phyloP scores from a whole-genome alignment of 148 eudicot species.

The Rhododendron molle region DNA sequence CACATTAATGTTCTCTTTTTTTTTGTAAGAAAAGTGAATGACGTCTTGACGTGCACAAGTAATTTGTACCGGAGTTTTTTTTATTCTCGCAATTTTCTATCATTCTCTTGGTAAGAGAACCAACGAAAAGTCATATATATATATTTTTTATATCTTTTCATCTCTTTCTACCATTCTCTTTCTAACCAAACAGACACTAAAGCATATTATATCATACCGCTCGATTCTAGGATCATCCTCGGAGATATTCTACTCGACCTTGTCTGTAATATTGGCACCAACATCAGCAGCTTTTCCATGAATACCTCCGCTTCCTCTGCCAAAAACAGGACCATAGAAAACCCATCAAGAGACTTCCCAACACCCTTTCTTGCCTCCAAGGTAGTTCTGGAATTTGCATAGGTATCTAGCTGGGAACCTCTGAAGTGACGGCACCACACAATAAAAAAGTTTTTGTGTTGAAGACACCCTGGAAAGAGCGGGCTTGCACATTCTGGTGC shows the following conservation, averaged over 20 bases:
- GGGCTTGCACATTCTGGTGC: no score
- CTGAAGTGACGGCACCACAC: no score
- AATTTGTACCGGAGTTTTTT: no score
- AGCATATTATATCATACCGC: conserved; percentile 41
- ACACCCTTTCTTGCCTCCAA: conserved; percentile 5
- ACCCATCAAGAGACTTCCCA: conserved; percentile 87
- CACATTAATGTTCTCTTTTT: no score
- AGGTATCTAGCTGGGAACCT: no score
- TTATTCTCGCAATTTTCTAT: no score
- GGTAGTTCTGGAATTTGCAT: conserved; percentile 1
- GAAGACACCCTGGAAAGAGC: no score
- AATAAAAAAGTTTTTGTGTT: no score
- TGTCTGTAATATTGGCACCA: conserved; percentile 90
- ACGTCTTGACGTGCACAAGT: neutral
- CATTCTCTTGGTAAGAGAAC: neutral
- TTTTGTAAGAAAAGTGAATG: neutral
- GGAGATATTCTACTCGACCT: conserved; percentile 79
- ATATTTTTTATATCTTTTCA: neutral
- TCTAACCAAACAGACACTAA: neutral
- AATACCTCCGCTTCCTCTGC: conserved; percentile 78
- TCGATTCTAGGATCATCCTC: conserved; percentile 87
- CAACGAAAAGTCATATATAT: no score
- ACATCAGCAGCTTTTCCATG: conserved; percentile 35
- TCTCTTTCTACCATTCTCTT: neutral
- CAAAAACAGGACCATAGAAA: conserved; percentile 85